These are phyloP conservation scores for Pythium dissimile DNA, from an alignment of 352 stramenopile genomes.

Conservation along the genomic window DNA sequence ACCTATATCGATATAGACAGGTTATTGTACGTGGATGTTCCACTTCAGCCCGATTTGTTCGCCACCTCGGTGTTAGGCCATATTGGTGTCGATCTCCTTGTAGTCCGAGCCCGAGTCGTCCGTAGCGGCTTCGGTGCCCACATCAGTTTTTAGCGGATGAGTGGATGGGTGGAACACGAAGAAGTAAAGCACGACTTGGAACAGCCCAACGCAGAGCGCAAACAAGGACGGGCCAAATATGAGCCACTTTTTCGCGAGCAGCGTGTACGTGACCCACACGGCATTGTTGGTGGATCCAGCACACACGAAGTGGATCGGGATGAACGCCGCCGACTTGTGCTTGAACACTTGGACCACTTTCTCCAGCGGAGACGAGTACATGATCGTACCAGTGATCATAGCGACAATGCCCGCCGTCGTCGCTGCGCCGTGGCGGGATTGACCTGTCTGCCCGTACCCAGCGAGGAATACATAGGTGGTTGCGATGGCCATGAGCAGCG, in stretches of 20 bases:
- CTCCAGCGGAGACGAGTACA: conserved; percentile 10
- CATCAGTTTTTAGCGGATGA: conserved; percentile 11
- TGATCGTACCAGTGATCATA: background rate
- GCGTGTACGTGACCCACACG: conserved; percentile 45
- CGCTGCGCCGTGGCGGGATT: background rate
- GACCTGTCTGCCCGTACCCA: background rate
- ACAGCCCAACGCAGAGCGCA: conserved; percentile 27
- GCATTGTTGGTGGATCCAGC: conserved; percentile 42
- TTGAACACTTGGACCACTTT: conserved; percentile 44
- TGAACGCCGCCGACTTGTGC: conserved; percentile 37
- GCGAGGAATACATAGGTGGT: background rate
- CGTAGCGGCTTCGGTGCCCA: background rate
- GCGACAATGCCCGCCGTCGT: background rate
- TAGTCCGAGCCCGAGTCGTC: too few relatives aligned
- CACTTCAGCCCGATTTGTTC: too few relatives aligned
- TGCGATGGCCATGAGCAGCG: background rate
- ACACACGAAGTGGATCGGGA: conserved; percentile 48
- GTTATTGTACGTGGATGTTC: too few relatives aligned
- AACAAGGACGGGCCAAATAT: conserved; percentile 40
- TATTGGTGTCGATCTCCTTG: too few relatives aligned
- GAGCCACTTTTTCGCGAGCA: conserved; percentile 38
- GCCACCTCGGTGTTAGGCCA: too few relatives aligned
- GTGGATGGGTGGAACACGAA: conserved; percentile 44
- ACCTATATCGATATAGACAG: too few relatives aligned
- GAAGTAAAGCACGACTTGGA: conserved; percentile 32